A percentile compares a stretch with the other conserved stretches of the same genome.
phyloP scores from a whole-genome alignment of 2,329 filamentous ascomycete species.

The Amesomyces nigricolor region DNA sequence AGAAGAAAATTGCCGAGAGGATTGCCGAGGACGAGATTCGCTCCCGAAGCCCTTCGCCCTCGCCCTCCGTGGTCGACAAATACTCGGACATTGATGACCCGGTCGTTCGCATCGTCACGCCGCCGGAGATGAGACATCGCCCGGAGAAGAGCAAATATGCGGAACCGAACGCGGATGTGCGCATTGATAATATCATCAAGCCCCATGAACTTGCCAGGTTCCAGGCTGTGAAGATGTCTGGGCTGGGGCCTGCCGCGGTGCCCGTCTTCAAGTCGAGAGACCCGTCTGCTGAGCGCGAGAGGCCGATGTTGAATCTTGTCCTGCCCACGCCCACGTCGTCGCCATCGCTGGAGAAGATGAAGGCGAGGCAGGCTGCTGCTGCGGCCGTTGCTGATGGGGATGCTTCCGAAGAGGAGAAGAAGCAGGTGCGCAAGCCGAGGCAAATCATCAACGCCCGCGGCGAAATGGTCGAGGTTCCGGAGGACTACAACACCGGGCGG shows the following conservation, averaged over 20 bases:
- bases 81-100: slow-evolving; percentile 40
- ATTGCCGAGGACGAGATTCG: slow-evolving; percentile 49
- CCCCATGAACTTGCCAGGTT: slow-evolving; percentile 44
- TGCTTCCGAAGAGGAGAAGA: slow-evolving; percentile 24
- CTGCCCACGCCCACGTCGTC: slow-evolving; percentile 53
- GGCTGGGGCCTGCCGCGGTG: slow-evolving; percentile 26
- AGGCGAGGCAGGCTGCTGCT: slow-evolving; percentile 18
- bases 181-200: slow-evolving; percentile 53
- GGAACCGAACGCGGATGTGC: slow-evolving; percentile 58
- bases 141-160: slow-evolving; percentile 48
- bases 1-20: slow-evolving; percentile 48
- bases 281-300: slow-evolving; percentile 48
- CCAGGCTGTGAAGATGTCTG: slow-evolving; percentile 21
- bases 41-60: slow-evolving; percentile 46
- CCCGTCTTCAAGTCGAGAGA: slow-evolving; percentile 43
- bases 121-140: slow-evolving; percentile 45
- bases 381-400: slow-evolving; percentile 20
- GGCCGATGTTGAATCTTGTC: slow-evolving; percentile 56
- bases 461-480: slow-evolving; percentile 39
- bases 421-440: slow-evolving; percentile 23
- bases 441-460: slow-evolving; percentile 37
- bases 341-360: slow-evolving; percentile 42
- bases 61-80: slow-evolving; percentile 51
- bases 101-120: slow-evolving; percentile 47
- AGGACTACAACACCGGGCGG: slow-evolving; percentile 29